Evolutionary conservation across 805 yeast species (phyloP).

Genomic region (Myxozyma nipponensis): DNA sequence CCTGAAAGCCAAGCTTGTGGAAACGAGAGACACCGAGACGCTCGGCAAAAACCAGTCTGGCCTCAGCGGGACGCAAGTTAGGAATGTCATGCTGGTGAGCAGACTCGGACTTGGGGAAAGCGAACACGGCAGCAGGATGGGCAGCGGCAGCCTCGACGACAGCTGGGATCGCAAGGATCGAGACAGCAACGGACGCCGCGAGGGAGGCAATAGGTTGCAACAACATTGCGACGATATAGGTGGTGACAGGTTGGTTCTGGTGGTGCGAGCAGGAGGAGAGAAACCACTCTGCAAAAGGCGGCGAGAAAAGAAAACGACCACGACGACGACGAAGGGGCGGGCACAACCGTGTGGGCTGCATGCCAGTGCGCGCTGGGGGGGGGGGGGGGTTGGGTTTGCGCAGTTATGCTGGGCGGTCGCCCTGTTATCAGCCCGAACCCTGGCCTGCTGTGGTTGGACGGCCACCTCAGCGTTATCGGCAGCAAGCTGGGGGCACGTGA

Average conservation of each 20-base stretch:
- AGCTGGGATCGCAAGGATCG: conserved; percentile 9
- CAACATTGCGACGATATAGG: conserved; percentile 15
- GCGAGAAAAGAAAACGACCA: not conserved
- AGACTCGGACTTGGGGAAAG: conserved; percentile 24
- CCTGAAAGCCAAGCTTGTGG: conserved; percentile 29
- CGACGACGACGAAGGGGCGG: not conserved
- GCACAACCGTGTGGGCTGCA: too few relatives aligned
- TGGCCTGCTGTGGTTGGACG: too few relatives aligned
- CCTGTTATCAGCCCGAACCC: too few relatives aligned
- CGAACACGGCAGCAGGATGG: conserved; percentile 27
- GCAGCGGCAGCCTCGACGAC: conserved; percentile 22
- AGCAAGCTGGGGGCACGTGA: too few relatives aligned
- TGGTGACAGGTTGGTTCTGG: not conserved
- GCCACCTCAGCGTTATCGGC: too few relatives aligned
- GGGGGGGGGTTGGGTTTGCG: not conserved
- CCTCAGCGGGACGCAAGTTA: conserved; percentile 50
- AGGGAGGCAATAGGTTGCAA: conserved; percentile 21
- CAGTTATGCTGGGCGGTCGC: too few relatives aligned
- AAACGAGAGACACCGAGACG: conserved; percentile 29
- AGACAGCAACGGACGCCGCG: conserved; percentile 25
- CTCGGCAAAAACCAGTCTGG: conserved; percentile 57
- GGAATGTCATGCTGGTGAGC: conserved; percentile 24
- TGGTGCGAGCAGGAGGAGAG: not conserved
- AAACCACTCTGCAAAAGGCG: too few relatives aligned
- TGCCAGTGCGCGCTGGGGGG: not conserved